A percentile compares a stretch with the other conserved stretches of the same genome.
Evolutionary conservation across 257 asterid genomes (phyloP).

Genomic region (Penstemon davidsonii): DNA sequence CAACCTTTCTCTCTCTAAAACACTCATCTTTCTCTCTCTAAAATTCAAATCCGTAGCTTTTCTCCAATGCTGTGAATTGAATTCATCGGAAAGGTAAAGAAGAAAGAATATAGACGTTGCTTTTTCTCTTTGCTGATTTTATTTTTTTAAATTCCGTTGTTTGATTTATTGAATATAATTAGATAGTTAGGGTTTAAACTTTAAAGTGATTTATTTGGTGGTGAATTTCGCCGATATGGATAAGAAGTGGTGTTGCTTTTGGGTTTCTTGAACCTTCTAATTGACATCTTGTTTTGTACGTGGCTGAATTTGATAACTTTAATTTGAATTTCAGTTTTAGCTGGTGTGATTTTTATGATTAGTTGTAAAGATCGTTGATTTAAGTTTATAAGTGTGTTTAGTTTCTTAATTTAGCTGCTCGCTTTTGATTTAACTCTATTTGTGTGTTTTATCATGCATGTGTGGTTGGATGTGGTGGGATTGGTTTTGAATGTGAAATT

Average conservation of each 20-base stretch:
- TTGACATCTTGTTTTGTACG: slow-evolving; percentile 16
- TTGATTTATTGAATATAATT: slow-evolving; percentile 25
- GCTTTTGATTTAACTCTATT: slow-evolving; percentile 23
- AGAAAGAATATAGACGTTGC: slow-evolving; percentile 11
- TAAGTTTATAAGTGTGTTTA: slow-evolving; percentile 25
- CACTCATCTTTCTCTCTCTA: slow-evolving; percentile 37
- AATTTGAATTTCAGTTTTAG: slow-evolving; percentile 18
- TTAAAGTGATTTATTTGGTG: slow-evolving; percentile 19
- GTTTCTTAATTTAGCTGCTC: slow-evolving; percentile 31
- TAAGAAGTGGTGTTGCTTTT: slow-evolving; percentile 18
- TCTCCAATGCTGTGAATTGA: slow-evolving; percentile 42
- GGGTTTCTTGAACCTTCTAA: not conserved
- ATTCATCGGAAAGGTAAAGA: slow-evolving; percentile 37
- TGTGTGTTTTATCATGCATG: not conserved
- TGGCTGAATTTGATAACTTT: slow-evolving; percentile 28
- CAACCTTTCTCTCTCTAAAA: slow-evolving; percentile 41
- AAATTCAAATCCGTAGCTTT: slow-evolving; percentile 31
- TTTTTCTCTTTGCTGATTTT: slow-evolving; percentile 30
- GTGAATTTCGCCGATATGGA: slow-evolving; percentile 26
- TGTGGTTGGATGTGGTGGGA: slow-evolving; percentile 12
- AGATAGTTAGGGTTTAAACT: slow-evolving; percentile 27
- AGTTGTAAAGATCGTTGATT: slow-evolving; percentile 24
- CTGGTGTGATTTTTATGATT: not conserved
- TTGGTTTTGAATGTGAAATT: slow-evolving; percentile 20
- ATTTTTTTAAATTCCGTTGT: slow-evolving; percentile 19